A percentile compares a stretch with the other conserved stretches of the same genome.
phyloP scores from a whole-genome alignment of 352 stramenopile genomes.

The Pythium utonaiense region DNA sequence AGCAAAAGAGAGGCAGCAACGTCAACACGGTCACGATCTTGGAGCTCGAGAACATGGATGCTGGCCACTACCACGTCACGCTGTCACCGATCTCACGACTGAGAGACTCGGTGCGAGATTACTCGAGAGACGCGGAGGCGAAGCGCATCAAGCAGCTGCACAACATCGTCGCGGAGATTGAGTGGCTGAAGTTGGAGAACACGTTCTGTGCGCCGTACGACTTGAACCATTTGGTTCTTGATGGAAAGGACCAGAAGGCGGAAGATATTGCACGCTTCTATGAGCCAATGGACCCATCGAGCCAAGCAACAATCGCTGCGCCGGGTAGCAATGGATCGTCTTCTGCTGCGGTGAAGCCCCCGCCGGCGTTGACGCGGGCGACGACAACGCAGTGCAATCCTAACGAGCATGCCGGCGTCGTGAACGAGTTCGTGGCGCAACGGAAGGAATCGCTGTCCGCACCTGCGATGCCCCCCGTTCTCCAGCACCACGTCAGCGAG shows the following conservation, averaged over 20 bases:
- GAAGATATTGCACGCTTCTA: constrained; percentile 63
- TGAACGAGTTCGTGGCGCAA: constrained; percentile 16
- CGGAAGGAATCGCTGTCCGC: neutral
- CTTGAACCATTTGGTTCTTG: constrained; percentile 60
- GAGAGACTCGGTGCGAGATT: constrained; percentile 64
- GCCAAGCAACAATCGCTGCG: neutral
- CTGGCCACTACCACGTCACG: constrained; percentile 84
- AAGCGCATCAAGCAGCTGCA: constrained; percentile 80
- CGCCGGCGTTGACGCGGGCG: constrained; percentile 23
- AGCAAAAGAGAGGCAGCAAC: constrained; percentile 77
- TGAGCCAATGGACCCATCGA: constrained; percentile 30
- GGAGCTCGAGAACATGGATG: constrained; percentile 83
- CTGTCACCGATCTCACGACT: constrained; percentile 71
- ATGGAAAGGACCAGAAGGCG: constrained; percentile 43
- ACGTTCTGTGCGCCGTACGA: constrained; percentile 76
- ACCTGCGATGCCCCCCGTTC: constrained; percentile 8
- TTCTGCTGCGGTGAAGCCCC: constrained; percentile 12
- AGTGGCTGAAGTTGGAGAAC: constrained; percentile 84
- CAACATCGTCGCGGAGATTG: constrained; percentile 78
- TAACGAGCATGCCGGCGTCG: constrained; percentile 11
- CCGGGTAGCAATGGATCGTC: neutral
- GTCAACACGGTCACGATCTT: constrained; percentile 70
- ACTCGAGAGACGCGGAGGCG: constrained; percentile 62
- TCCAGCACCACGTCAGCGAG: constrained; percentile 50
- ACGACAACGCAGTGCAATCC: constrained; percentile 31